Percentiles rank a stretch among this genome's conserved stretches.
These are phyloP conservation scores for Talaromyces atroroseus DNA, from an alignment of 2,329 filamentous ascomycete species.

Conservation along the genomic window DNA sequence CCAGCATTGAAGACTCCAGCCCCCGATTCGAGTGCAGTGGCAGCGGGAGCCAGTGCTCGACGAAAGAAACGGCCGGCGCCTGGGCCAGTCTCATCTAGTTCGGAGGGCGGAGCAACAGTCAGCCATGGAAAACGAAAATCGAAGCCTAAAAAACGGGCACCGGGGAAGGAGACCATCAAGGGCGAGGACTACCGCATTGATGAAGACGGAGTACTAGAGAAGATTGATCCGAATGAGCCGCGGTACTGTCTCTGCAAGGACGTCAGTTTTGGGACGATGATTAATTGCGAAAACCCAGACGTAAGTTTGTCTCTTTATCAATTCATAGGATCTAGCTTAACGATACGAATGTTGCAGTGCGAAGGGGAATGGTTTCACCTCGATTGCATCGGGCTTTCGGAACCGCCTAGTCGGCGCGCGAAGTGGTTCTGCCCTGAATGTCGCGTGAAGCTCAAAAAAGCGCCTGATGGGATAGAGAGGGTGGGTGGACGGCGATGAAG, in stretches of 20 bases:
- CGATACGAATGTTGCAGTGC: constrained; percentile 41
- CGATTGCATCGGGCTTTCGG: constrained; percentile 53
- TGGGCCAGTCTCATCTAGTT: constrained; percentile 52
- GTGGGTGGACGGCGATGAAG: constrained; percentile 26
- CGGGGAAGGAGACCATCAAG: constrained; percentile 22
- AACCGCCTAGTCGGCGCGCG: constrained; percentile 54
- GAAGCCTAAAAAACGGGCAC: constrained; percentile 43
- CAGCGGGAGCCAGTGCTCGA: constrained; percentile 27
- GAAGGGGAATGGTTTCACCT: constrained; percentile 64
- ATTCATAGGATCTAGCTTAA: background rate
- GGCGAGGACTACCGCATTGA: constrained; percentile 40
- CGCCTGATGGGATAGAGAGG: constrained; percentile 36
- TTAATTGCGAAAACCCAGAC: constrained; percentile 59
- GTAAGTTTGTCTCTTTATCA: constrained; percentile 29
- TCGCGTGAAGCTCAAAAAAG: constrained; percentile 44
- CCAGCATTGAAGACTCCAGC: constrained; percentile 35
- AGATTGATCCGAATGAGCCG: constrained; percentile 57
- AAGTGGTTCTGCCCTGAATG: constrained; percentile 65
- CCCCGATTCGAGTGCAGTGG: constrained; percentile 32
- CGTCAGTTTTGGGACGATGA: constrained; percentile 61
- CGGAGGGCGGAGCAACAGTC: constrained; percentile 57
- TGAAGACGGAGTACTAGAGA: constrained; percentile 43
- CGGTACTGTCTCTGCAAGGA: constrained; percentile 61
- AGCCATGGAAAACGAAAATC: constrained; percentile 56
- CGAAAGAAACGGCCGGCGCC: constrained; percentile 57